Evolutionary conservation across 2,329 filamentous ascomycete species (phyloP), one percentile per base, ranked within the genome.

Genomic region (Fusarium sp.): DNA sequence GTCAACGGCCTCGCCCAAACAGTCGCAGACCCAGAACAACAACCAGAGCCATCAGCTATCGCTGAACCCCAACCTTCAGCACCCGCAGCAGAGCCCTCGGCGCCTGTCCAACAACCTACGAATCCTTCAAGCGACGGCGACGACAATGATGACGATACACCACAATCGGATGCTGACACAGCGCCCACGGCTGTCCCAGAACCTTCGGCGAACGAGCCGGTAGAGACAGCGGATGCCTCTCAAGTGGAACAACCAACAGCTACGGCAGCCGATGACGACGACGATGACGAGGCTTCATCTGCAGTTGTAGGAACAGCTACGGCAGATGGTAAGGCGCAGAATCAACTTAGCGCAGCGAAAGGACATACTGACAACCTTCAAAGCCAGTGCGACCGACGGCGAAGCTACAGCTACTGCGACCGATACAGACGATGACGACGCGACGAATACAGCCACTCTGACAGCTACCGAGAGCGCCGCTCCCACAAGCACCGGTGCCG

Each of bases 1-100:
- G 58, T 37, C 13, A 57, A 71, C 14, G 67, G 67, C n/a, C 50
- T 70, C 16, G 53, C 57, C n/a, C 67, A 70, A 55, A 68, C 67
- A 37, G 43, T 30, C 12, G 45, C 54, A 8, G 67, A 45, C 20
- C 34, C 54, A 28, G 27, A 59, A n/a, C 53, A 59, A 23, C 23
- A 64, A 18, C 28, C 61, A 34, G 55, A 66, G 7, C 57, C 62
- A 3, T 57, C 49, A 32, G 45, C 48, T 13, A 32, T 69, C 23
- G 55, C 59, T 20, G 53, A 61, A 41, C 66, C 66, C 43, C 48
- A 69, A 21, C 47, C 65, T 27, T 65, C 63, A 53, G 59, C n/a
- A 11, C 63, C 68, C 3, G 59, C 64, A 23, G 58, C 55, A 13
- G 55, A 71, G 4, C 67, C 67, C 4, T 68, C 67, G 23, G 43